Evolutionary conservation across 768 basidiomycete genomes (phyloP).

Genomic region (Tricholoma terreum): DNA sequence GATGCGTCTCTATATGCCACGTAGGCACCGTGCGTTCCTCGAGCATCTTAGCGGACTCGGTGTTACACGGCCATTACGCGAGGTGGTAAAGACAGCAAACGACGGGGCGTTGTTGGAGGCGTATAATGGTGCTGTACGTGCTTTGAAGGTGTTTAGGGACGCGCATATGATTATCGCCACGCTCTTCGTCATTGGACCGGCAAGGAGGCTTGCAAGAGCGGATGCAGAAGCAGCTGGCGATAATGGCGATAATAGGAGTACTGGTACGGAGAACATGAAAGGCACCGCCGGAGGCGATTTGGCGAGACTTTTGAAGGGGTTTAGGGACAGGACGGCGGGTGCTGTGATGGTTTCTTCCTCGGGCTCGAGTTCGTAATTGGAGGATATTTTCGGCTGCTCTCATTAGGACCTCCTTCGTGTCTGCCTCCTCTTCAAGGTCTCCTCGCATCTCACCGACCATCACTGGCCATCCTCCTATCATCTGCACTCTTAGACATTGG

Average conservation of each 20-base stretch:
- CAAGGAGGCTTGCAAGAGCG: constrained; percentile 33
- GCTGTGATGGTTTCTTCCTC: constrained; percentile 17
- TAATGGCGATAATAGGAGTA: constrained; percentile 19
- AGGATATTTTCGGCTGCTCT: too few relatives aligned
- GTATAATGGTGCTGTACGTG: constrained; percentile 64
- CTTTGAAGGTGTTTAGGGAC: constrained; percentile 76
- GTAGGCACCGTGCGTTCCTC: constrained; percentile 75
- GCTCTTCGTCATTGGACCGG: constrained; percentile 75
- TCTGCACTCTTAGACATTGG: too few relatives aligned
- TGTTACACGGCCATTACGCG: constrained; percentile 61
- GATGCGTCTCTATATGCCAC: constrained; percentile 86
- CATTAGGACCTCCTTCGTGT: too few relatives aligned
- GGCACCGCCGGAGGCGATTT: constrained; percentile 85
- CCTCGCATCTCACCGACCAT: too few relatives aligned
- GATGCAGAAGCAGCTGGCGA: constrained; percentile 9
- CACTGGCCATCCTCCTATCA: too few relatives aligned
- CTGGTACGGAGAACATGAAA: constrained; percentile 36
- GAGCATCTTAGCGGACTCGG: constrained; percentile 57
- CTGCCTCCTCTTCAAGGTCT: too few relatives aligned
- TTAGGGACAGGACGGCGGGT: constrained; percentile 63
- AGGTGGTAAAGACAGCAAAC: constrained; percentile 42
- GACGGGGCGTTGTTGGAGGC: constrained; percentile 42
- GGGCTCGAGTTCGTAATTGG: too few relatives aligned
- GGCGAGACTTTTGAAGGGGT: constrained; percentile 74
- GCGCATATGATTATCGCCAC: constrained; percentile 77